Evolutionary conservation across 345 rosid species (phyloP).

Genomic region (Lumnitzera littorea): DNA sequence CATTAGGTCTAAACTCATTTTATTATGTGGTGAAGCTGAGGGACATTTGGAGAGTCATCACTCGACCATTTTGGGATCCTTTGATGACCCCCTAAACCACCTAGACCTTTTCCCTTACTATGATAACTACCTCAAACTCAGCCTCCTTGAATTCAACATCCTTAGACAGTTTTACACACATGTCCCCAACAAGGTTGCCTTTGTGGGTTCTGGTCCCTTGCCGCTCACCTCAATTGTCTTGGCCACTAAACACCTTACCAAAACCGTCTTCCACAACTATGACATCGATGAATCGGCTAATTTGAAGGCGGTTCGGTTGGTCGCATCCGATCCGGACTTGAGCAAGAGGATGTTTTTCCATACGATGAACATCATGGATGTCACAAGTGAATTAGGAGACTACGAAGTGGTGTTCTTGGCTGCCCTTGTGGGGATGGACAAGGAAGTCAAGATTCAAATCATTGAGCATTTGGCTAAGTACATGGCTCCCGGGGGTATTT

Average conservation of each 20-base stretch:
- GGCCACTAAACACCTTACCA: constrained; percentile 52
- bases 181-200: constrained; percentile 53
- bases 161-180: constrained; percentile 32
- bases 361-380: constrained; percentile 48
- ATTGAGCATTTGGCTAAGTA: constrained; percentile 60
- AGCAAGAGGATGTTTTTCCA: constrained; percentile 62
- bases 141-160: constrained; percentile 62
- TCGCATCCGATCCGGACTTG: constrained; percentile 52
- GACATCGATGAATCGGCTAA: constrained; percentile 67
- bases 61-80: constrained; percentile 53
- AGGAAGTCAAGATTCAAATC: constrained; percentile 48
- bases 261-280: constrained; percentile 61
- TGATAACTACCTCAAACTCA: constrained; percentile 70
- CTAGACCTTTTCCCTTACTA: constrained; percentile 68
- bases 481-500: constrained; percentile 62
- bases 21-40: constrained; percentile 72
- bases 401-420: constrained; percentile 88
- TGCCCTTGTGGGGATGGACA: constrained; percentile 87
- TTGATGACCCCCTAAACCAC: constrained; percentile 62
- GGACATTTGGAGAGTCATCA: constrained; percentile 58
- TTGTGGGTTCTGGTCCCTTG: constrained; percentile 86
- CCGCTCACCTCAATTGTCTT: constrained; percentile 77
- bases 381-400: constrained; percentile 35
- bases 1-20: constrained; percentile 68
- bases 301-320: constrained; percentile 37